Conservation (phyloP, 2,329 filamentous ascomycete species). For the Colletotrichum sp. region DNA sequence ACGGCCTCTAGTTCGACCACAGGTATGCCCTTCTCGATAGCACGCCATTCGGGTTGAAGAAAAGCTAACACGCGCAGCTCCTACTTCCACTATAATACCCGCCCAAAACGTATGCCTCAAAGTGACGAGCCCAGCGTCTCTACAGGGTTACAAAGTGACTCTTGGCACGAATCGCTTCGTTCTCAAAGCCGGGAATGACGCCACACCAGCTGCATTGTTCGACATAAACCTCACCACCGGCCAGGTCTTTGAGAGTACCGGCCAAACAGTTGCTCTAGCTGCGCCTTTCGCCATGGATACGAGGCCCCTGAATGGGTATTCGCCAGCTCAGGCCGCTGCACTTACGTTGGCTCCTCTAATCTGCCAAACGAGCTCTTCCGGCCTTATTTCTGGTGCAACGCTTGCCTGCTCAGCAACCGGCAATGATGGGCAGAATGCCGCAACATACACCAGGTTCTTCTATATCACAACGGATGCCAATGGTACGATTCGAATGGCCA, state of each 20-base stretch:
- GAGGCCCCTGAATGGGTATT: neutral
- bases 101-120: neutral
- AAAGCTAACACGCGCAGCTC: neutral
- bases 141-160: neutral
- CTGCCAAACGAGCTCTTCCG: neutral
- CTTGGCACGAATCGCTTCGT: neutral
- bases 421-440: neutral
- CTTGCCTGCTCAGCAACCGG: neutral
- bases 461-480: neutral
- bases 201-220: neutral
- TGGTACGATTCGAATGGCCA: neutral
- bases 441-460: neutral
- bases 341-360: neutral
- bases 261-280: neutral
- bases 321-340: neutral
- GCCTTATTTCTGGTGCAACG: neutral
- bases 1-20: neutral
- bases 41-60: neutral
- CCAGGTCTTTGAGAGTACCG: neutral
- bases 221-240: neutral
- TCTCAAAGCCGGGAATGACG: neutral
- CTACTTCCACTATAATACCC: neutral
- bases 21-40: neutral
- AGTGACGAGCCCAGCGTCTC: neutral
- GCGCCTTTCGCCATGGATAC: neutral